phyloP scores from a whole-genome alignment of 140 eudicot species.

The Oenanthe javanica region DNA sequence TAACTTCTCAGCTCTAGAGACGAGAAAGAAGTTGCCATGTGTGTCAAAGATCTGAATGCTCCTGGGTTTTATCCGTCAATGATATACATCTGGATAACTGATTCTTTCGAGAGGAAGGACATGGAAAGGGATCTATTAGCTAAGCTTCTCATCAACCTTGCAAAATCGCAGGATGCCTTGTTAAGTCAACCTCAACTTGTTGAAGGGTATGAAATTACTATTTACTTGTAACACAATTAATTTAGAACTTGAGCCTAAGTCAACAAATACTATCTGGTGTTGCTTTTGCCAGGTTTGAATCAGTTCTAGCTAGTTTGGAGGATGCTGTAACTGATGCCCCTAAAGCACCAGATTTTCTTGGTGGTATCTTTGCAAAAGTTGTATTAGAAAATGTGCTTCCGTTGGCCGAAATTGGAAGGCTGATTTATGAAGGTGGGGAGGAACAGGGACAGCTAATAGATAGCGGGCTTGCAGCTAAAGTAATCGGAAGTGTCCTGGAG shows the following conservation, averaged over 20 bases:
- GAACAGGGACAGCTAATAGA: constrained; percentile 68
- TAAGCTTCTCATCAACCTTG: constrained; percentile 64
- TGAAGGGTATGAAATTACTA: constrained; percentile 49
- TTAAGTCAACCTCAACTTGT: constrained; percentile 53
- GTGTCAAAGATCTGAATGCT: constrained; percentile 78
- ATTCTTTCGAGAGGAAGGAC: constrained; percentile 94
- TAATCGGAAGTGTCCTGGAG: constrained; percentile 66
- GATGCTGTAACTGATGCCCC: constrained; percentile 93
- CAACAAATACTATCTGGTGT: background rate
- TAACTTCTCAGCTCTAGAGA: constrained; percentile 61
- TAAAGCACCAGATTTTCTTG: constrained; percentile 86
- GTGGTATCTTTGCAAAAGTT: constrained; percentile 50
- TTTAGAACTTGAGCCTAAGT: background rate
- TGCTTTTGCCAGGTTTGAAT: constrained; percentile 52
- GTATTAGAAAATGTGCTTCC: constrained; percentile 56
- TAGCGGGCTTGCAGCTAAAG: constrained; percentile 78
- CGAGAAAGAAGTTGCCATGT: constrained; percentile 74
- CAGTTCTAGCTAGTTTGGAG: constrained; percentile 62
- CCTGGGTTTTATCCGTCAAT: constrained; percentile 76
- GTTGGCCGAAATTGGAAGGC: constrained; percentile 45
- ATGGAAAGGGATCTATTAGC: constrained; percentile 63
- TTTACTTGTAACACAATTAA: background rate
- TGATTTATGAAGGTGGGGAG: constrained; percentile 80
- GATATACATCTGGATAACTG: constrained; percentile 80
- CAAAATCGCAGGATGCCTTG: constrained; percentile 48